Conservation (phyloP, 2,329 filamentous ascomycete genomes). For the Phialemoniopsis sp. region DNA sequence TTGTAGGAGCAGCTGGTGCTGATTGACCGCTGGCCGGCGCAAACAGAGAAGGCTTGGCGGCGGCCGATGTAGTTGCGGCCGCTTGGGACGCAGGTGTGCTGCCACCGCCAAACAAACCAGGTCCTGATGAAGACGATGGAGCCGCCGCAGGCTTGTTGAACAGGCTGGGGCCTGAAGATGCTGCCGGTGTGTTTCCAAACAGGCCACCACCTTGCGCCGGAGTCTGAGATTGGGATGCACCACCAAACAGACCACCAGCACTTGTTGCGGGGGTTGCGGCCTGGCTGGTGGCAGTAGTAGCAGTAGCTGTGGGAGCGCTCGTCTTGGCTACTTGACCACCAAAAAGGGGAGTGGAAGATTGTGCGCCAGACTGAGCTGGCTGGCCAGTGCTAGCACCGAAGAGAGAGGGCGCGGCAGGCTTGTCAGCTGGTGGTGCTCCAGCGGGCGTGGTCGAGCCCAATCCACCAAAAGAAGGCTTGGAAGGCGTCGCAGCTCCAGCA, state of each 20-base stretch:
- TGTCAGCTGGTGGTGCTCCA: constrained; percentile 44
- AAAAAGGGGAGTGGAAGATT: constrained; percentile 5
- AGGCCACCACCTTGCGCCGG: neutral
- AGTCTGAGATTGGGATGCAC: constrained; percentile 1
- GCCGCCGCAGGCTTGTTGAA: too few species aligned
- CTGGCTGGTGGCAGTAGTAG: constrained; percentile 4
- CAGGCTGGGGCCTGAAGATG: too few species aligned
- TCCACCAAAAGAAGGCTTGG: constrained; percentile 41
- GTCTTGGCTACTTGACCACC: constrained; percentile 3
- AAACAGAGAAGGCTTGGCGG: constrained; percentile 2
- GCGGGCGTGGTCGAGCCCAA: constrained; percentile 51
- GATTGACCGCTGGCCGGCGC: neutral
- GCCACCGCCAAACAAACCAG: neutral
- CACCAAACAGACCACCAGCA: constrained; percentile 6
- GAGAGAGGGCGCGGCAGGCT: constrained; percentile 14
- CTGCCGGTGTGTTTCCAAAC: too few species aligned
- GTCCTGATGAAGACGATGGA: too few species aligned
- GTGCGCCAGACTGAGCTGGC: constrained; percentile 6
- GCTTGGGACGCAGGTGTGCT: constrained; percentile 8
- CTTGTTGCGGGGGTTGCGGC: neutral
- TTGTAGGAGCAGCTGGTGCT: constrained; percentile 8
- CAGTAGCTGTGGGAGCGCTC: neutral
- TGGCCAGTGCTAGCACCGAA: constrained; percentile 2
- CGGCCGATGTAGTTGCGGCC: constrained; percentile 4
- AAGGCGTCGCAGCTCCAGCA: constrained; percentile 30